phyloP scores from a whole-genome alignment of 1,284 basidiomycete genomes.

The Testicularia cyperi region DNA sequence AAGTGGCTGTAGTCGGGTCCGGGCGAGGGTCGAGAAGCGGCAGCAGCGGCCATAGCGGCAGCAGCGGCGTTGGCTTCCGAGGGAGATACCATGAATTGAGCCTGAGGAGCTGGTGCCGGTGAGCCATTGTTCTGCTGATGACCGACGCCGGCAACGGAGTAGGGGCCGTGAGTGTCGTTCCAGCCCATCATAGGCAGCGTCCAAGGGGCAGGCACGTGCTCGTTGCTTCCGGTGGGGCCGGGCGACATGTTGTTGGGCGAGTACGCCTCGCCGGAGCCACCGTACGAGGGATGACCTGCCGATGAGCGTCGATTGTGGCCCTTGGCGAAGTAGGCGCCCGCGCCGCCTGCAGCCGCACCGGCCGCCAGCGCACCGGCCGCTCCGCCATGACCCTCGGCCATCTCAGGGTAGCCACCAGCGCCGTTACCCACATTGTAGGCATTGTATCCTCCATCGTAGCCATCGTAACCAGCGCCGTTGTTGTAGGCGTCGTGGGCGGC shows the following conservation, averaged over 20 bases:
- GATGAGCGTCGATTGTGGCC: constrained; percentile 22
- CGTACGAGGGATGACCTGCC: constrained; percentile 16
- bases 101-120: constrained; percentile 10
- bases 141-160: constrained; percentile 25
- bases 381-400: constrained; percentile 15
- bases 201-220: constrained; percentile 25
- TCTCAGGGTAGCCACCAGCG: constrained; percentile 14
- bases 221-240: constrained; percentile 4
- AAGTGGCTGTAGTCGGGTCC: constrained; percentile 49
- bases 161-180: constrained; percentile 24
- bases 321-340: constrained; percentile 17
- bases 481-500: constrained; percentile 15
- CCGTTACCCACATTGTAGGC: constrained; percentile 6
- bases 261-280: constrained; percentile 13
- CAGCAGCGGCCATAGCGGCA: constrained; percentile 7
- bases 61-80: constrained; percentile 21
- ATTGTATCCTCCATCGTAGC: constrained; percentile 13
- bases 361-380: constrained; percentile 27
- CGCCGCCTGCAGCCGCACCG: constrained; percentile 30
- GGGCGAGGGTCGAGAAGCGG: constrained; percentile 7
- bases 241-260: constrained; percentile 20
- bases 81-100: constrained; percentile 32
- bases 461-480: not conserved
- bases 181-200: constrained; percentile 33
- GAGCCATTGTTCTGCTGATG: constrained; percentile 5